Conservation (phyloP, 2,329 filamentous ascomycete genomes). For the Thyridium curvatum region DNA sequence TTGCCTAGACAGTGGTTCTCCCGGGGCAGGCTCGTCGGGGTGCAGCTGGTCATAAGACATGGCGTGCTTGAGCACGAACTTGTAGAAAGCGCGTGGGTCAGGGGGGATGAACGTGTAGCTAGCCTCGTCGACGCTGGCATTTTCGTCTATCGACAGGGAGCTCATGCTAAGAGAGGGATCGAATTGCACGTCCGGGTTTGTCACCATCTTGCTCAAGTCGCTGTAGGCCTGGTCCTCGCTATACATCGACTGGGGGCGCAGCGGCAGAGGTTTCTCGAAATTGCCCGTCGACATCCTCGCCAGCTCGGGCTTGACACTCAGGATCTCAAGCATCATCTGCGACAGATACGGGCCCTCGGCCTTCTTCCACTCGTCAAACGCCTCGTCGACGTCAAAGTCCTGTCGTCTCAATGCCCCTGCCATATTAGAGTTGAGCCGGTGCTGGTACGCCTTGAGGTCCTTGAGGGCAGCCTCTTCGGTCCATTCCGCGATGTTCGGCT, state of each 20-base stretch:
- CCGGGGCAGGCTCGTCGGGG: constrained; percentile 24
- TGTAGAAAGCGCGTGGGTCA: constrained; percentile 77
- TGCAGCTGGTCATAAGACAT: constrained; percentile 54
- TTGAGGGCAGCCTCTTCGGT: constrained; percentile 85
- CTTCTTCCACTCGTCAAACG: constrained; percentile 86
- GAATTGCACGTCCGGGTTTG: constrained; percentile 37
- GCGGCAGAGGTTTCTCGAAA: constrained; percentile 54
- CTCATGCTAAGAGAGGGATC: constrained; percentile 66
- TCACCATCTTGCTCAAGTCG: constrained; percentile 45
- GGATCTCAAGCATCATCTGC: constrained; percentile 86
- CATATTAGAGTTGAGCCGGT: constrained; percentile 75
- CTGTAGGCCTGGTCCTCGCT: constrained; percentile 44
- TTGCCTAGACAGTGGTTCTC: constrained; percentile 59
- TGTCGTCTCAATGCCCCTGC: constrained; percentile 70
- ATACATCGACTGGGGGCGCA: constrained; percentile 37
- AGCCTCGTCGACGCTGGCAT: constrained; percentile 50
- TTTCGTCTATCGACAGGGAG: constrained; percentile 55
- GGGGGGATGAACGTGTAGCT: constrained; percentile 86
- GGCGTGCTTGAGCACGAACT: constrained; percentile 72
- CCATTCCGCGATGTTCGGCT: constrained; percentile 74
- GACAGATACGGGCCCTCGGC: constrained; percentile 82
- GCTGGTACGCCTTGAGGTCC: constrained; percentile 91
- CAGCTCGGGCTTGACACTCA: constrained; percentile 79
- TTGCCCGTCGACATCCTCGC: constrained; percentile 65
- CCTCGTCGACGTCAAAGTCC: constrained; percentile 87